These are phyloP conservation scores for Chrysosporium keratinophilum DNA, from an alignment of 2,329 filamentous ascomycete genomes.

Conservation along the genomic window DNA sequence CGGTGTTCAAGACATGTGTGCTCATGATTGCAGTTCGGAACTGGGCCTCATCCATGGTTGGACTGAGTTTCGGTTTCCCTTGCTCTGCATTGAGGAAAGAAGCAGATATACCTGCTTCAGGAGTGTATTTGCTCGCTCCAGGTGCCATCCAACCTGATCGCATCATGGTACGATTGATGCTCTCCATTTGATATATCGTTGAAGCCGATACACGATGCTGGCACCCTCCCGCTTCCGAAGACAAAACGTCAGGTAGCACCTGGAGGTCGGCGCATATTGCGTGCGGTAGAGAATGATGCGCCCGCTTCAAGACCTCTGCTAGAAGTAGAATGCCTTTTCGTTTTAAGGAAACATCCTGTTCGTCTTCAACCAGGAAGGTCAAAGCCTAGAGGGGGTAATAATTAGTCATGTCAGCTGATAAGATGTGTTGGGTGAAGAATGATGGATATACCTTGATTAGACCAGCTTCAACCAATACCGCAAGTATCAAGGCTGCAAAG, in stretches of 20 bases:
- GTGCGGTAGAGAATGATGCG: conserved; percentile 72
- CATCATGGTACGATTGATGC: conserved; percentile 85
- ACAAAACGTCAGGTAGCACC: conserved; percentile 74
- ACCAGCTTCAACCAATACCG: conserved; percentile 72
- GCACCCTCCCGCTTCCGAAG: conserved; percentile 57
- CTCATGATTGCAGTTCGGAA: conserved; percentile 55
- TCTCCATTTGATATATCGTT: conserved; percentile 96
- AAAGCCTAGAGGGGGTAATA: conserved; percentile 29
- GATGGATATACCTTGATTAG: conserved; percentile 44
- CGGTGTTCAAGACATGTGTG: conserved; percentile 75
- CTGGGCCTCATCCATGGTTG: conserved; percentile 53
- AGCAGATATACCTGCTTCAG: conserved; percentile 38
- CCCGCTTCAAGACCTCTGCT: conserved; percentile 81
- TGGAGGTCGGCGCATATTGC: conserved; percentile 77
- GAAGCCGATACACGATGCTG: conserved; percentile 74
- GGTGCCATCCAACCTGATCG: conserved; percentile 51
- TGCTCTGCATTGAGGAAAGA: conserved; percentile 32
- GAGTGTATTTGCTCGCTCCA: conserved; percentile 32
- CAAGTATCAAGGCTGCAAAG: conserved; percentile 79
- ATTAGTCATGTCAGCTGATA: conserved; percentile 16
- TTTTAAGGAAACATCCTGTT: conserved; percentile 49
- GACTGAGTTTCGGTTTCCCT: conserved; percentile 46
- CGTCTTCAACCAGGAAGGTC: conserved; percentile 42
- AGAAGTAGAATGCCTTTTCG: conserved; percentile 84
- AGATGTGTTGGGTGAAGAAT: background rate